phyloP scores from a whole-genome alignment of 768 basidiomycete genomes.

The Clitopilus passeckerianus region DNA sequence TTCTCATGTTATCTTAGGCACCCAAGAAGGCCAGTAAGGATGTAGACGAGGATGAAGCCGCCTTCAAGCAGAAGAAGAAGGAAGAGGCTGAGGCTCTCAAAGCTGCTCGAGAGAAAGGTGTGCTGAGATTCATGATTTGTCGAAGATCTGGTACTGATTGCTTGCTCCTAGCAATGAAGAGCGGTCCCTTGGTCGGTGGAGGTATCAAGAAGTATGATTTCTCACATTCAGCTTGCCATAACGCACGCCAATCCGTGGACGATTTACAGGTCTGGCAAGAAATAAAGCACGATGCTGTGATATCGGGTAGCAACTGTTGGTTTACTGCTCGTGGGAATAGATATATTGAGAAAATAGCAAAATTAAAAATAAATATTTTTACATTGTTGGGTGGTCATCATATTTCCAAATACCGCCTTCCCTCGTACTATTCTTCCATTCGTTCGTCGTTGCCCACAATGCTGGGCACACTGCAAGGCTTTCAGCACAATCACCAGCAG shows the following conservation, averaged over 20 bases:
- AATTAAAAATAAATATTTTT: neutral
- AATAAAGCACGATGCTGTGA: constrained; percentile 30
- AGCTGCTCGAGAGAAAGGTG: constrained; percentile 69
- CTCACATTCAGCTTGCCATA: neutral
- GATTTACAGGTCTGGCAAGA: constrained; percentile 63
- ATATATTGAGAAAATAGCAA: neutral
- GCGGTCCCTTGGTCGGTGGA: constrained; percentile 60
- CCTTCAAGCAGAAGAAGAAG: constrained; percentile 76
- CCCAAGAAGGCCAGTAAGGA: constrained; percentile 81
- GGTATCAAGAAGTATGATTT: constrained; percentile 82
- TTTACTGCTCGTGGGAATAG: constrained; percentile 1
- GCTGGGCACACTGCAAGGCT: constrained; percentile 67
- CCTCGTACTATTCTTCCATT: constrained; percentile 22
- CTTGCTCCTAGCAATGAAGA: constrained; percentile 42
- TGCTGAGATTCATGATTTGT: neutral
- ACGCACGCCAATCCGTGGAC: neutral
- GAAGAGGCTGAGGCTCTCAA: constrained; percentile 70
- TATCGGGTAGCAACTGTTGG: neutral
- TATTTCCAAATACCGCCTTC: neutral
- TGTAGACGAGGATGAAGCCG: constrained; percentile 62
- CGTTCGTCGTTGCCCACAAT: constrained; percentile 59
- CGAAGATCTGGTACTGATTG: neutral
- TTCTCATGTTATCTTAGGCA: constrained; percentile 38
- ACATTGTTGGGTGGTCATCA: neutral
- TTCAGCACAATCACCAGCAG: constrained; percentile 48